Percentiles rank a stretch among this genome's conserved stretches.
phyloP scores from a whole-genome alignment of 805 yeast species.

The Candida arabinofermentans region DNA sequence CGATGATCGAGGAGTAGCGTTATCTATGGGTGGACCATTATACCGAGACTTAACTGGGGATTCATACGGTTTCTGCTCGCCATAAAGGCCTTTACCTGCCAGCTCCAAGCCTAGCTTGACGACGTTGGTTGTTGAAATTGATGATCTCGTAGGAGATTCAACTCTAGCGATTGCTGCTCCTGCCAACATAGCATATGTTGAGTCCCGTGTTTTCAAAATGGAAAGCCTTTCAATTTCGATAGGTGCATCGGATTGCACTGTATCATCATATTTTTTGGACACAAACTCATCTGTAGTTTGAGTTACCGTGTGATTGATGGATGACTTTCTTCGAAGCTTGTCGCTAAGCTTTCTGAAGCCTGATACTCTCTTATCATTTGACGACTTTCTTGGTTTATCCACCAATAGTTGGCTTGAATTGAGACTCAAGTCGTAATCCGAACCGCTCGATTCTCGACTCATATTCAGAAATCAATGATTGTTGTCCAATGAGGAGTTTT shows the following conservation, averaged over 20 bases:
- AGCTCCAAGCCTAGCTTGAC: constrained; percentile 27
- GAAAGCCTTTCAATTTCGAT: constrained; percentile 7
- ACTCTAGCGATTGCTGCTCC: neutral
- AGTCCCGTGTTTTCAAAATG: constrained; percentile 2
- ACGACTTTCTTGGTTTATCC: neutral
- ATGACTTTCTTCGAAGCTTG: constrained; percentile 9
- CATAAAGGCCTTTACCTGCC: constrained; percentile 27
- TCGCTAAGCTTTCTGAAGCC: constrained; percentile 14
- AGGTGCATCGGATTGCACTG: constrained; percentile 4
- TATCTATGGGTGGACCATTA: neutral
- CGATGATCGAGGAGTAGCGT: neutral
- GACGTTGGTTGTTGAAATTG: constrained; percentile 23
- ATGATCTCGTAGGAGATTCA: constrained; percentile 10
- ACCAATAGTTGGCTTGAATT: neutral
- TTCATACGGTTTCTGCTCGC: constrained; percentile 3
- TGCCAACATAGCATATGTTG: too few species aligned
- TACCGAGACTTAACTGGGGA: constrained; percentile 1
- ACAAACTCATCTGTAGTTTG: constrained; percentile 1
- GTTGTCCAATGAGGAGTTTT: too few species aligned
- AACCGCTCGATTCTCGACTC: constrained; percentile 3
- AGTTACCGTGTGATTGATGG: neutral
- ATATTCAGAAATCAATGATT: too few species aligned
- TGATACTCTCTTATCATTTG: constrained; percentile 2
- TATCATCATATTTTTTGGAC: constrained; percentile 2
- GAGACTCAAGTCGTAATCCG: neutral